Base-by-base conservation (phyloP, 2,329 filamentous ascomycete species). In the Clonostachys chloroleuca region DNA sequence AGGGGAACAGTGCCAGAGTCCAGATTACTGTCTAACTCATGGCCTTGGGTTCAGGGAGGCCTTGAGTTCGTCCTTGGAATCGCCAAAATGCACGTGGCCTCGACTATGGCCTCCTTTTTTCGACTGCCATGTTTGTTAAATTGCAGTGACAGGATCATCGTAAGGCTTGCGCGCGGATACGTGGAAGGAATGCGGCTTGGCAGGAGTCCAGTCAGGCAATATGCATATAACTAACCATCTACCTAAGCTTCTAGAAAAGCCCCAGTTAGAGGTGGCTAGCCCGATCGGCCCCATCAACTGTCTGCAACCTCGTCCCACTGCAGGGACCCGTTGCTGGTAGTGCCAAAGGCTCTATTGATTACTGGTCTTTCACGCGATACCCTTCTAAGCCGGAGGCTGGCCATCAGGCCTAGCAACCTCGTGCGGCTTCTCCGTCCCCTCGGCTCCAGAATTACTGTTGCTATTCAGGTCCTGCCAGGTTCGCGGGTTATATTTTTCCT, bases 401-500 rank as follows among this genome's bases (percentile, higher is more conserved):
- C 73, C 75, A 42, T 59, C 57, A 17, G 51, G 24, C 24, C 24
- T 57, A 49, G 78, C 74, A 3, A 75, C 74, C 33, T 77, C 70
- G 6, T 75, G 63, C 34, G 74, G 65, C 8, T 74, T 76, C 42
- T 80, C 75, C 39, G 69, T 63, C 3, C 70, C 69, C 47, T 78
- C 70, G n/a, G 18, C 58, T 51, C 37, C 24, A 30, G 24, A 6
- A 30, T 30, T 30, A 30, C 24, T 30, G 24, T 30, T 30, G 24
- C 34, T 49, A 33, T 63, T 53, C 40, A 87, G 70, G 48, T 77
- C 78, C 40, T 79, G 80, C 74, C 85, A 95, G 2, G 80, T 76
- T 12, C 82, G 75, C 36, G 79, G 75, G 61, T 92, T 91, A 55
- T 84, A 85, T 63, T 77, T 86, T 30, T 80, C 75, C 43, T 83